phyloP scores from a whole-genome alignment of 2,329 filamentous ascomycete genomes.

The Aureobasidium lini region DNA sequence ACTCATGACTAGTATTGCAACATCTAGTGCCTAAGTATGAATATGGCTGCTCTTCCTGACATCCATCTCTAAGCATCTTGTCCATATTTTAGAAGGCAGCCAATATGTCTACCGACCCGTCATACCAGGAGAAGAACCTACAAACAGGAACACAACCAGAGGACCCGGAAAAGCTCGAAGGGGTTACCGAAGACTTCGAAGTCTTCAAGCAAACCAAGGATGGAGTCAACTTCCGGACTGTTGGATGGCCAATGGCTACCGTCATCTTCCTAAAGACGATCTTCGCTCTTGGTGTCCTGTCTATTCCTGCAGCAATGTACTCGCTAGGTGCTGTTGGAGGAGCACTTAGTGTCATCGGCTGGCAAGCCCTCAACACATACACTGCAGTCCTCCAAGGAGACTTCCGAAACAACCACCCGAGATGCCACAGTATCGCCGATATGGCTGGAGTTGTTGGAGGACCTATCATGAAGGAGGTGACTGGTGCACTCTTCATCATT shows the following conservation, averaged over 20 bases:
- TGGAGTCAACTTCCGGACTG: slow-evolving; percentile 47
- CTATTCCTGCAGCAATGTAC: slow-evolving; percentile 43
- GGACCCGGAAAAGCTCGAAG: slow-evolving; percentile 37
- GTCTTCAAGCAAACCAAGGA: slow-evolving; percentile 43
- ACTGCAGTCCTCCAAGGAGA: slow-evolving; percentile 43
- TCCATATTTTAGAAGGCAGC: neutral
- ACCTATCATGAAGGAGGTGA: slow-evolving; percentile 43
- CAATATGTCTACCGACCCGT: neutral
- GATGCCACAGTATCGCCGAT: slow-evolving; percentile 48
- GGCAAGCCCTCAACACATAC: slow-evolving; percentile 42
- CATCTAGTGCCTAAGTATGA: neutral
- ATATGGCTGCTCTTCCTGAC: neutral
- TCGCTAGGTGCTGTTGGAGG: slow-evolving; percentile 42
- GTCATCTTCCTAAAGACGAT: slow-evolving; percentile 45
- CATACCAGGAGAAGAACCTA: neutral
- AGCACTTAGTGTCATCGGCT: slow-evolving; percentile 41
- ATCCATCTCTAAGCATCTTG: neutral
- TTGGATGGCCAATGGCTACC: slow-evolving; percentile 45
- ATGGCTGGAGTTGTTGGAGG: slow-evolving; percentile 54
- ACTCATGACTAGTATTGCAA: neutral
- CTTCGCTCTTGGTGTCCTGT: slow-evolving; percentile 44
- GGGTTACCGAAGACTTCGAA: slow-evolving; percentile 39
- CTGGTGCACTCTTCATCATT: slow-evolving; percentile 50
- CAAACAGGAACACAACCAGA: neutral
- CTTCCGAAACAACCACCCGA: slow-evolving; percentile 44